A percentile compares a stretch with the other conserved stretches of the same genome.
These are phyloP conservation scores for Solanum neorickii DNA, from an alignment of 257 asterid genomes.

Conservation along the genomic window DNA sequence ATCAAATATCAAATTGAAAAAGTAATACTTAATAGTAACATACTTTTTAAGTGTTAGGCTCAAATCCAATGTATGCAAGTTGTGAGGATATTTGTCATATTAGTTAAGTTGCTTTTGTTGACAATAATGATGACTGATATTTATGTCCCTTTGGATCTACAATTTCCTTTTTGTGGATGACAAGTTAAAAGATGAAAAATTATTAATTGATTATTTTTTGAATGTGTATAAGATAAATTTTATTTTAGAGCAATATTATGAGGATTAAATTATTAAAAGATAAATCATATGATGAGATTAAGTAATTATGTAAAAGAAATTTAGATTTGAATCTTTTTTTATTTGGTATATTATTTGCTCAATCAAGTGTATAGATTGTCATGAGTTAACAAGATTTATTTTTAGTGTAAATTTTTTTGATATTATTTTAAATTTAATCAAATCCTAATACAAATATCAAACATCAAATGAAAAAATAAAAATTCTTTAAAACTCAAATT, in stretches of 20 bases:
- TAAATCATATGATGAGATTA: neutral
- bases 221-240: too few relatives aligned
- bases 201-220: too few relatives aligned
- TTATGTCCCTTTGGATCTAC: neutral
- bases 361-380: rapidly evolving
- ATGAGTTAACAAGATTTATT: too few relatives aligned
- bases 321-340: rapidly evolving
- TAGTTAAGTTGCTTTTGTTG: neutral
- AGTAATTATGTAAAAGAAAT: neutral
- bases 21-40: neutral
- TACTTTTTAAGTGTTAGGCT: neutral
- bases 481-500: too few relatives aligned
- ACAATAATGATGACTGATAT: neutral
- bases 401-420: too few relatives aligned
- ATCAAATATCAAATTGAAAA: rapidly evolving
- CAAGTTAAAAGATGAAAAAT: too few relatives aligned
- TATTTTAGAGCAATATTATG: neutral
- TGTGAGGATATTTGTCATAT: neutral
- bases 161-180: neutral
- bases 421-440: rapidly evolving
- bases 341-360: neutral
- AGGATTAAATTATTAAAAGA: neutral
- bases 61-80: neutral
- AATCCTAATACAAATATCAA: too few relatives aligned
- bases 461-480: too few relatives aligned